Evolutionary conservation across 2,329 filamentous ascomycete genomes (phyloP).

Genomic region (Trichoderma afroharzianum): DNA sequence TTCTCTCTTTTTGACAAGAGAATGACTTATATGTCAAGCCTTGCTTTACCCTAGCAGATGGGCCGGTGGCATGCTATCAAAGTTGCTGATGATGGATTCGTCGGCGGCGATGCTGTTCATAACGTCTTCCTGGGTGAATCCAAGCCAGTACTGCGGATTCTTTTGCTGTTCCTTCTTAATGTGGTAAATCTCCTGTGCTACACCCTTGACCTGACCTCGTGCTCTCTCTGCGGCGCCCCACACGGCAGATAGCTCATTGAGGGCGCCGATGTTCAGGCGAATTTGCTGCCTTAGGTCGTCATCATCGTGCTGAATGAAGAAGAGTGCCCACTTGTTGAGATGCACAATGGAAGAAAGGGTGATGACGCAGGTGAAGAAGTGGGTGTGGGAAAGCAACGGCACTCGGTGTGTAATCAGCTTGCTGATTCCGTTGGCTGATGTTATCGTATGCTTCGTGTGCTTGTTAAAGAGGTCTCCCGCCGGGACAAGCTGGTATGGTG

Average conservation of each 20-base stretch:
- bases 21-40: neutral
- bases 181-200: slow-evolving; percentile 72
- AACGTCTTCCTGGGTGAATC: slow-evolving; percentile 52
- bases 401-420: slow-evolving; percentile 71
- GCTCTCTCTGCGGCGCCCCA: slow-evolving; percentile 72
- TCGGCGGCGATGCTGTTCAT: slow-evolving; percentile 54
- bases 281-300: slow-evolving; percentile 71
- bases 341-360: slow-evolving; percentile 78
- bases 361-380: slow-evolving; percentile 79
- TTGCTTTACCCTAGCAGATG: neutral
- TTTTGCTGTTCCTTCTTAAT: slow-evolving; percentile 54
- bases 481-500: slow-evolving; percentile 52
- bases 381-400: slow-evolving; percentile 68
- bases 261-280: slow-evolving; percentile 71
- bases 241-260: slow-evolving; percentile 64
- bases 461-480: slow-evolving; percentile 53
- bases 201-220: slow-evolving; percentile 68
- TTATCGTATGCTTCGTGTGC: slow-evolving; percentile 77
- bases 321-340: slow-evolving; percentile 71
- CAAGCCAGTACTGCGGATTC: slow-evolving; percentile 53
- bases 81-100: slow-evolving; percentile 57
- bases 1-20: neutral
- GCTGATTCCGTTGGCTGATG: slow-evolving; percentile 73
- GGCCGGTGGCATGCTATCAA: slow-evolving; percentile 37
- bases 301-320: slow-evolving; percentile 57